phyloP scores from a whole-genome alignment of 2,329 filamentous ascomycete genomes.

The Rutstroemia sydowiana region DNA sequence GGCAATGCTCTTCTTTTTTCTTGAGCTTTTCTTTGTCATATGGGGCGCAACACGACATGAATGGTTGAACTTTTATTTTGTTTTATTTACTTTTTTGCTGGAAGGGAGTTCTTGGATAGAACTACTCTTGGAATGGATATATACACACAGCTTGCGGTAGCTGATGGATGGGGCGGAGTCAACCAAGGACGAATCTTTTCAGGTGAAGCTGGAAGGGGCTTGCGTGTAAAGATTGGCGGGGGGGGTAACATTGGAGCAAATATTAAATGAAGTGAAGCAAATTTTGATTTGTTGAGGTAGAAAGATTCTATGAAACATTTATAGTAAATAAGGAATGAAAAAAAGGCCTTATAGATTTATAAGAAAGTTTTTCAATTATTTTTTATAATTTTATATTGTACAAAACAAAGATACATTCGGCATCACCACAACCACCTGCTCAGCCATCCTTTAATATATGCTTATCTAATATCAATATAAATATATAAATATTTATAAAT shows the following conservation, averaged over 20 bases:
- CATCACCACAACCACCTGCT: no score
- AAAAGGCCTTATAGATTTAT: no score
- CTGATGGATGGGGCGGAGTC: slow-evolving; percentile 1
- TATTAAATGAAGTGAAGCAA: neutral
- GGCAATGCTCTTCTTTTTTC: slow-evolving; percentile 2
- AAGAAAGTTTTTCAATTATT: no score
- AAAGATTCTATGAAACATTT: no score
- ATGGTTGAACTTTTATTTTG: slow-evolving; percentile 4
- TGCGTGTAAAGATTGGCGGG: slow-evolving; percentile 2
- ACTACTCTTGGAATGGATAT: slow-evolving; percentile 4
- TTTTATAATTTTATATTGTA: no score
- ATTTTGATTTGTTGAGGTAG: neutral
- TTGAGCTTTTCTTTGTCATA: slow-evolving; percentile 4
- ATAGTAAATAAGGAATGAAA: no score
- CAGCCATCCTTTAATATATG: no score
- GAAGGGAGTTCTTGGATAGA: slow-evolving; percentile 10
- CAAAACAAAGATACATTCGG: no score
- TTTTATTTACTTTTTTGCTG: slow-evolving; percentile 3
- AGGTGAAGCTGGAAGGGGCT: neutral
- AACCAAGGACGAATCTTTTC: neutral
- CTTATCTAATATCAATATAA: no score
- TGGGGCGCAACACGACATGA: slow-evolving; percentile 8
- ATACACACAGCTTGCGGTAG: slow-evolving; percentile 2
- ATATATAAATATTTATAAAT: no score
- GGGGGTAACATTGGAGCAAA: neutral